phyloP scores from a whole-genome alignment of 805 yeast genomes.

The Candida rishiriensis region DNA sequence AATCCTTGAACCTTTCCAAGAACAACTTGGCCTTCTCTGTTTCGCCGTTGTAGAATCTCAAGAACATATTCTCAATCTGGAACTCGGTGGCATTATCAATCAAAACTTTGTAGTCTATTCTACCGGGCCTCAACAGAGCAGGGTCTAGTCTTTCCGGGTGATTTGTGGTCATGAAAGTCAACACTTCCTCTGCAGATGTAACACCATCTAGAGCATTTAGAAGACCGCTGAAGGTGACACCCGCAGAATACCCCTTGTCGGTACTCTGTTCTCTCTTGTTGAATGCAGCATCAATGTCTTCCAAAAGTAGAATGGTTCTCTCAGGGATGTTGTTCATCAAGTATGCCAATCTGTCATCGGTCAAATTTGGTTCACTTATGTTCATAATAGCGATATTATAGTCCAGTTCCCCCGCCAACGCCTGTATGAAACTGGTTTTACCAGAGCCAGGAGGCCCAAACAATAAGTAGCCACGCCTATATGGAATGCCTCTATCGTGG shows the following conservation, averaged over 20 bases:
- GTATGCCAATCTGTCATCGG: conserved; percentile 92
- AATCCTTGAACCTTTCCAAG: conserved; percentile 38
- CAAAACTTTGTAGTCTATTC: conserved; percentile 80
- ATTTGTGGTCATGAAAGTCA: conserved; percentile 97
- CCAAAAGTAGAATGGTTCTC: conserved; percentile 76
- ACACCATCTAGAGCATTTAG: conserved; percentile 95
- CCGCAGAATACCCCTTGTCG: conserved; percentile 76
- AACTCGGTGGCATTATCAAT: conserved; percentile 82
- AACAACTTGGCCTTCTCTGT: conserved; percentile 48
- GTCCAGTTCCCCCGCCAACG: conserved; percentile 93
- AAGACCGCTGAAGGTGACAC: conserved; percentile 93
- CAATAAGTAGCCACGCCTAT: conserved; percentile 86
- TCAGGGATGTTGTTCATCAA: conserved; percentile 95
- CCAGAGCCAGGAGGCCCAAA: conserved; percentile 99
- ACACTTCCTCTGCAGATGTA: conserved; percentile 93
- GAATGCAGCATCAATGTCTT: conserved; percentile 96
- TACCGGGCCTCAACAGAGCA: conserved; percentile 90
- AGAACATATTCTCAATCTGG: conserved; percentile 81
- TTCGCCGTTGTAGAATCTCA: conserved; percentile 74
- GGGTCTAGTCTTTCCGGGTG: conserved; percentile 94
- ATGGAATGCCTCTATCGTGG: conserved; percentile 94
- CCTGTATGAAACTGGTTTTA: conserved; percentile 92
- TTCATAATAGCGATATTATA: conserved; percentile 93
- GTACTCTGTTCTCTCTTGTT: conserved; percentile 69
- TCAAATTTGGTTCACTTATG: conserved; percentile 82